Conservation (phyloP, 2,329 filamentous ascomycete genomes). For the Paracorniculantispora psalliotae region DNA sequence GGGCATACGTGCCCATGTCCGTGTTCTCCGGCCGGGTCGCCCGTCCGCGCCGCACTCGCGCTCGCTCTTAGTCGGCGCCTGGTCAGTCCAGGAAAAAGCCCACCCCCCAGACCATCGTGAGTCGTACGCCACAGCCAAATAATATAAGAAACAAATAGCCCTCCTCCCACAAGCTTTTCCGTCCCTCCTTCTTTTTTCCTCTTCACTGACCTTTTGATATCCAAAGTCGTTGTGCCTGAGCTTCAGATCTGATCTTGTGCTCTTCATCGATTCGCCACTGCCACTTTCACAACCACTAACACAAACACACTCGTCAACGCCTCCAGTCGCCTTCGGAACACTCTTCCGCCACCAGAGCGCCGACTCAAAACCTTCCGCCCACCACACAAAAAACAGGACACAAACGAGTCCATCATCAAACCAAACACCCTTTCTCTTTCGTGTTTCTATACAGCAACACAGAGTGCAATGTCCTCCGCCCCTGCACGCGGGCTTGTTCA, state of each 20-base stretch:
- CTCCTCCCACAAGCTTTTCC: background rate
- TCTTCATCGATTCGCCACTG: background rate
- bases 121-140: slow-evolving; percentile 9
- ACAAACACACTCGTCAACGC: background rate
- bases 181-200: background rate
- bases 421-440: background rate
- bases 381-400: background rate
- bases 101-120: slow-evolving; percentile 10
- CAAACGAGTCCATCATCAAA: slow-evolving; percentile 2
- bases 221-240: slow-evolving; percentile 12
- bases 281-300: background rate
- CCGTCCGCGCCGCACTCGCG: slow-evolving; percentile 11
- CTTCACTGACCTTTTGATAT: slow-evolving; percentile 2
- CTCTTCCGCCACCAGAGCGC: slow-evolving; percentile 2
- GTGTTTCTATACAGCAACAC: slow-evolving; percentile 17
- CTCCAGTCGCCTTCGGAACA: background rate
- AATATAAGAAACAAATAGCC: slow-evolving; percentile 14
- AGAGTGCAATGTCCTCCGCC: slow-evolving; percentile 21
- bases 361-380: background rate
- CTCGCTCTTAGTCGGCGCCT: slow-evolving; percentile 12
- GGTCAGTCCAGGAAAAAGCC: slow-evolving; percentile 1
- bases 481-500: slow-evolving; percentile 20
- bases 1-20: background rate
- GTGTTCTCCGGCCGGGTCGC: slow-evolving; percentile 12
- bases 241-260: slow-evolving; percentile 5